Evolutionary conservation across 2,329 filamentous ascomycete genomes (phyloP).

Genomic region (Fusarium sp.): DNA sequence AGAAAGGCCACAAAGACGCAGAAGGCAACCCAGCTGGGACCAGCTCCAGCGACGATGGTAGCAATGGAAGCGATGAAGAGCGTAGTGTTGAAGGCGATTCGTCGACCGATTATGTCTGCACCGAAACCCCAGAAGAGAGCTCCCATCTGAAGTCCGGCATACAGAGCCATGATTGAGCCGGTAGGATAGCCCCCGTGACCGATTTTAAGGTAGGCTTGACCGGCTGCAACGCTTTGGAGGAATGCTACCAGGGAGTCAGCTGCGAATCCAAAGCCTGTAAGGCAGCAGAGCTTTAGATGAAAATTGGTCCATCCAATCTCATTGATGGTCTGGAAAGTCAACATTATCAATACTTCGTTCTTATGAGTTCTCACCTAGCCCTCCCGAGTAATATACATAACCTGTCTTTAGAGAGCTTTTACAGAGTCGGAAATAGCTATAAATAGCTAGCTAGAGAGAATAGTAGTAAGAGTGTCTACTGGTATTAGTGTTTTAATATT

Average conservation of each 20-base stretch:
- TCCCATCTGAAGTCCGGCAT: background rate
- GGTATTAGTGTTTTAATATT: no score
- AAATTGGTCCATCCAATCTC: background rate
- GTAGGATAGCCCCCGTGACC: background rate
- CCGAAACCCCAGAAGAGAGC: conserved; percentile 10
- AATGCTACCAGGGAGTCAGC: background rate
- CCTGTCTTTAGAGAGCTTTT: no score
- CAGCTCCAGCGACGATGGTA: background rate
- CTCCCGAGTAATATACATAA: no score
- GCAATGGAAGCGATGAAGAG: background rate
- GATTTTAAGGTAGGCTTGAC: background rate
- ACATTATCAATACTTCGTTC: fast-evolving
- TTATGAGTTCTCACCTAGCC: no score
- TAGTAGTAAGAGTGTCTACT: no score
- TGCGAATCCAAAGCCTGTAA: background rate
- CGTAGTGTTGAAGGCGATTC: background rate
- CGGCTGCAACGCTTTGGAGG: background rate
- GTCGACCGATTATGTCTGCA: background rate
- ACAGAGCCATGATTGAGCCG: background rate
- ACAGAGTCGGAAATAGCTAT: no score
- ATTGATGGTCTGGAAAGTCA: background rate
- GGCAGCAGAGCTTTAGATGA: background rate
- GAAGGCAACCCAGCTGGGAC: background rate
- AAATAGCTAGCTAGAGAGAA: no score
- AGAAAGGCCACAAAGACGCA: background rate